Base-by-base conservation (phyloP, 495 filamentous ascomycete species). In the Xylaria castorea region DNA sequence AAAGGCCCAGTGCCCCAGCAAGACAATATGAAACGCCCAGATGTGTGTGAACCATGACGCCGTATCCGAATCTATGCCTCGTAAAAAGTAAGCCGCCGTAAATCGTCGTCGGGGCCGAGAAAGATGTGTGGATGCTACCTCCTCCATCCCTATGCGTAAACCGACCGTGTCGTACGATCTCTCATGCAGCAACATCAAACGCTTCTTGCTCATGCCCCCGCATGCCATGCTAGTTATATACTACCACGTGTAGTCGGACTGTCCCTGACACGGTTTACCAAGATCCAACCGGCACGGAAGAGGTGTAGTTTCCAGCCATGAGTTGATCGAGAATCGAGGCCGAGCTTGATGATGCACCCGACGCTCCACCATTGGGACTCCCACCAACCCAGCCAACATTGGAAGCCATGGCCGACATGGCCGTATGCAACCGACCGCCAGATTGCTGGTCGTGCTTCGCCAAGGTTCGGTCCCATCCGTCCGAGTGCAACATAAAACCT, bases 391-490 rank as follows among this genome's bases (percentile, higher is more conserved):
- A 97, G 55, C 91, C 92, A 38, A 97, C 82, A 72, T 89, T 91
- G 27, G 81, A 84, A n/a, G 87, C 86, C 81, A 97, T 88, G 75
- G 93, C 92, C 67, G 90, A 86, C 62, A 97, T 88, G 53, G 94
- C 96, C 66, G 89, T 89, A 75, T 92, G 91, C 81, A 99, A 85
- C 78, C 92, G 92, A 11, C 95, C 94, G 48, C 90, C 91, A 16
- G 93, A 94, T 67, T 91, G 91, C 72, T 95, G 90, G 75, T 98
- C 96, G 83, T 99, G 96, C 80, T 93, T 95, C 2, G 88, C 83
- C 60, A 99, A 83, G 75, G 89, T 94, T 81, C 94, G 91, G 76
- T 98, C 96, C 96, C 97, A 99, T 36, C 93, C 93, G 30, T 92
- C 94, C 73, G 94, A 93, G 77, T 98, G 95, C 74, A 99, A 78